Evolutionary conservation across 108 stramenopile genomes (phyloP).

Genomic region (Craspedostauros australis): DNA sequence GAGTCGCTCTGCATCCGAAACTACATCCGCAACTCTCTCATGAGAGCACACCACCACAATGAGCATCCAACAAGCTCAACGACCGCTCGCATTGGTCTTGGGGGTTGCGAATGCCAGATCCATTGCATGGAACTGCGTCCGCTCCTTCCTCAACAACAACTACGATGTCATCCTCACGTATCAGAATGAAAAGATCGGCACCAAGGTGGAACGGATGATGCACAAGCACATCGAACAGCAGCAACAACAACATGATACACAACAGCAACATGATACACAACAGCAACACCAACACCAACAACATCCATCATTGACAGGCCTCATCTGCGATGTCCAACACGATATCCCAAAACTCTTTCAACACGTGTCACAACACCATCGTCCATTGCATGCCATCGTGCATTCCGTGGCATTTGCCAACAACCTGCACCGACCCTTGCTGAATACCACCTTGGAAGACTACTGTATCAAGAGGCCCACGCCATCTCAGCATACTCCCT

Average conservation of each 20-base stretch:
- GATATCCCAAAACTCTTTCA: too few species aligned
- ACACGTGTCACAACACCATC: background rate
- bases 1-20: too few species aligned
- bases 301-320: too few species aligned
- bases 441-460: constrained; percentile 21
- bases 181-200: constrained; percentile 27
- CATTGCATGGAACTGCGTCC: constrained; percentile 45
- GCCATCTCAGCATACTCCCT: constrained; percentile 52
- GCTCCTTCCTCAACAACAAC: constrained; percentile 22
- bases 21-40: too few species aligned
- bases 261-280: too few species aligned
- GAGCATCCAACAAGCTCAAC: too few species aligned
- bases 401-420: constrained; percentile 49
- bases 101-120: constrained; percentile 53
- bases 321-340: too few species aligned
- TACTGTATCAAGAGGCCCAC: constrained; percentile 36
- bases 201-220: constrained; percentile 12
- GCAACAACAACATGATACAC: too few species aligned
- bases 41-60: too few species aligned
- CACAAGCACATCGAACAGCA: too few species aligned
- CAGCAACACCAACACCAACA: too few species aligned
- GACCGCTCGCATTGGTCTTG: constrained; percentile 46
- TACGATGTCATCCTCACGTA: constrained; percentile 45
- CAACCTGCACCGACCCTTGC: constrained; percentile 21
- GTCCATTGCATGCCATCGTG: constrained; percentile 30